Conservation (phyloP, 306 rosid genomes). For the Gastrolobium bilobum region DNA sequence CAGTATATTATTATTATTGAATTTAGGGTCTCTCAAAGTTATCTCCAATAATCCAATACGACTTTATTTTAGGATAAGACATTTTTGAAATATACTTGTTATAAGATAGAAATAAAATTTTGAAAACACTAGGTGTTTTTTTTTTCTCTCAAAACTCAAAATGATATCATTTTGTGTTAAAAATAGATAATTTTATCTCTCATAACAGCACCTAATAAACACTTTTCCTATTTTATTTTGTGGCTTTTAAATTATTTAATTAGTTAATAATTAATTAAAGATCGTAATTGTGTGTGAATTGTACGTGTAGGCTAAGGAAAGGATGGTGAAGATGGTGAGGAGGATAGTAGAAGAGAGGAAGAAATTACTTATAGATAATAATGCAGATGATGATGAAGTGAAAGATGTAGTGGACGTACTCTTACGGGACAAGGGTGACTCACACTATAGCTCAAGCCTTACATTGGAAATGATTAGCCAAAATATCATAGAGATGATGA, state of each 20-base stretch:
- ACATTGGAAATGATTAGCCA: slow-evolving; percentile 72
- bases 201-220: too few species aligned
- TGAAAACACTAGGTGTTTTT: too few species aligned
- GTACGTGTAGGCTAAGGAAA: slow-evolving; percentile 86
- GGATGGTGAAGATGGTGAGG: slow-evolving; percentile 73
- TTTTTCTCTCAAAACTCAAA: too few species aligned
- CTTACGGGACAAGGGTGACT: slow-evolving; percentile 61
- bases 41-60: too few species aligned
- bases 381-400: slow-evolving; percentile 35
- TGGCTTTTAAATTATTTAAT: not conserved
- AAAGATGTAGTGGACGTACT: slow-evolving; percentile 79
- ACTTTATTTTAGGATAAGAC: too few species aligned
- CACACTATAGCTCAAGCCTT: slow-evolving; percentile 44
- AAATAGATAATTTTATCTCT: too few species aligned
- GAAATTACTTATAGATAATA: not conserved
- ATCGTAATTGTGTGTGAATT: not conserved
- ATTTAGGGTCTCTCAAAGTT: not conserved
- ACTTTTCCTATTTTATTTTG: not conserved
- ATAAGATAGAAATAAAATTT: too few species aligned
- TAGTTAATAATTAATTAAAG: not conserved
- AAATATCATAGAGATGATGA: slow-evolving; percentile 83
- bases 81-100: too few species aligned
- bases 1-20: not conserved
- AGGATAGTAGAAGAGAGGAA: slow-evolving; percentile 65
- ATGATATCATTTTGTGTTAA: too few species aligned